Evolutionary conservation across 768 basidiomycete species (phyloP).

Genomic region (Neoboletus brunneissimus): DNA sequence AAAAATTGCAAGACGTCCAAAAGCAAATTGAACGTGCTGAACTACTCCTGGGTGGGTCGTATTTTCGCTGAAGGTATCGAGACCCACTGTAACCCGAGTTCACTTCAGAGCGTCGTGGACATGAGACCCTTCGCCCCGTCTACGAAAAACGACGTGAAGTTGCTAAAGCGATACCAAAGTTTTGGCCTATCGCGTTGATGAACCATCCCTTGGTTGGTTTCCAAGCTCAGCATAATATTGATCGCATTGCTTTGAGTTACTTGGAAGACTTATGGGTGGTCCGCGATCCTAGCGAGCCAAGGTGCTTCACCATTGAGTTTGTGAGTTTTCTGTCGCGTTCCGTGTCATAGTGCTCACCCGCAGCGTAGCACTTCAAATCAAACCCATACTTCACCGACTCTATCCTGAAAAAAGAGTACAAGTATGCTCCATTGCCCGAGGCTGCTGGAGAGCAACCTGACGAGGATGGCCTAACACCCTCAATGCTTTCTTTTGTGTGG

Average conservation of each 20-base stretch:
- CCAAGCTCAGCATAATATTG: constrained; percentile 68
- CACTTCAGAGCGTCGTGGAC: constrained; percentile 58
- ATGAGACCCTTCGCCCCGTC: constrained; percentile 53
- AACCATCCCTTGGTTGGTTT: constrained; percentile 63
- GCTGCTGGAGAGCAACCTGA: constrained; percentile 58
- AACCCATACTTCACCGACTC: constrained; percentile 80
- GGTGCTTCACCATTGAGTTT: constrained; percentile 86
- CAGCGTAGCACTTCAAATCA: constrained; percentile 70
- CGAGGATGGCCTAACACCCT: constrained; percentile 69
- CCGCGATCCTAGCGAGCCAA: constrained; percentile 67
- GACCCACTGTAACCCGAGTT: constrained; percentile 9
- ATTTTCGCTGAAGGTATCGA: not conserved
- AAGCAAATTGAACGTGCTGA: constrained; percentile 71
- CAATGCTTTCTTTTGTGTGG: constrained; percentile 82
- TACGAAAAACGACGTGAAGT: constrained; percentile 71
- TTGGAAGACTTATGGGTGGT: constrained; percentile 84
- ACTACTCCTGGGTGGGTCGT: constrained; percentile 62
- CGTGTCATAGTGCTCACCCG: constrained; percentile 2
- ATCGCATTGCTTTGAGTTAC: constrained; percentile 79
- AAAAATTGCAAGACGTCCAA: constrained; percentile 62
- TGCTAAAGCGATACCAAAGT: constrained; percentile 65
- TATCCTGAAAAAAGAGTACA: constrained; percentile 81
- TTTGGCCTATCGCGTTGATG: constrained; percentile 86
- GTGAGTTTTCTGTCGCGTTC: constrained; percentile 48
- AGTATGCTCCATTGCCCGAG: constrained; percentile 55